phyloP scores from a whole-genome alignment of 1,284 basidiomycete species.

The Fomitopsis betulina region DNA sequence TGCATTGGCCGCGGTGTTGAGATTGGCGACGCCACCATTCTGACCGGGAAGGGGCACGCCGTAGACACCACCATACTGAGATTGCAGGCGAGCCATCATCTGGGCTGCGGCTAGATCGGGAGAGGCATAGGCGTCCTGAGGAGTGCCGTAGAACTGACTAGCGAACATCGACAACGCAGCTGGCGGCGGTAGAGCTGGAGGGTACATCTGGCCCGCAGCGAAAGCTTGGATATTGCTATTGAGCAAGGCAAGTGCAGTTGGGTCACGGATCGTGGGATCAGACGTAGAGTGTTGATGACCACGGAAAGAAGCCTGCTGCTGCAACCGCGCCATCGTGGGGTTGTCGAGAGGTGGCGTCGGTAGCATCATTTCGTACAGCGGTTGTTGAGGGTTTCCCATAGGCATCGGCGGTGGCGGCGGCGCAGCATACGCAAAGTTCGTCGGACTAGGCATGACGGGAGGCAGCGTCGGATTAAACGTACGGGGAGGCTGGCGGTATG shows the following conservation, averaged over 20 bases:
- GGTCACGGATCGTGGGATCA: constrained; percentile 69
- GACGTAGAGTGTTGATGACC: constrained; percentile 77
- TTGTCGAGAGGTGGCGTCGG: constrained; percentile 51
- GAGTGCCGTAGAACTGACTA: constrained; percentile 58
- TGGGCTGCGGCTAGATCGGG: constrained; percentile 51
- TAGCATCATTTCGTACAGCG: constrained; percentile 75
- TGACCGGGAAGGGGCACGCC: constrained; percentile 32
- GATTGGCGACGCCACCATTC: constrained; percentile 15
- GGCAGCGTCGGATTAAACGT: constrained; percentile 45
- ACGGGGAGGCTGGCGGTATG: constrained; percentile 54
- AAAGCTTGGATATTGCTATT: constrained; percentile 52
- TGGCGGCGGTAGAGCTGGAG: constrained; percentile 35
- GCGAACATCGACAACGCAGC: constrained; percentile 53
- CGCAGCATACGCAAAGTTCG: constrained; percentile 49
- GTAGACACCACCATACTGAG: constrained; percentile 54
- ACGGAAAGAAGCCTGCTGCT: constrained; percentile 70
- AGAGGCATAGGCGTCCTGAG: constrained; percentile 51
- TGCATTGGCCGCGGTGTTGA: constrained; percentile 9
- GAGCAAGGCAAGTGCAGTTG: constrained; percentile 56
- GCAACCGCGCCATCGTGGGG: constrained; percentile 65
- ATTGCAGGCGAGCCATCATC: constrained; percentile 43
- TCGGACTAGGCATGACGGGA: constrained; percentile 46
- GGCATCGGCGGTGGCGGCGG: constrained; percentile 56
- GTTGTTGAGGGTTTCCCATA: constrained; percentile 63
- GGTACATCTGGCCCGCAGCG: constrained; percentile 34